phyloP scores from a whole-genome alignment of 768 basidiomycete genomes.

The Agaricus bisporus region DNA sequence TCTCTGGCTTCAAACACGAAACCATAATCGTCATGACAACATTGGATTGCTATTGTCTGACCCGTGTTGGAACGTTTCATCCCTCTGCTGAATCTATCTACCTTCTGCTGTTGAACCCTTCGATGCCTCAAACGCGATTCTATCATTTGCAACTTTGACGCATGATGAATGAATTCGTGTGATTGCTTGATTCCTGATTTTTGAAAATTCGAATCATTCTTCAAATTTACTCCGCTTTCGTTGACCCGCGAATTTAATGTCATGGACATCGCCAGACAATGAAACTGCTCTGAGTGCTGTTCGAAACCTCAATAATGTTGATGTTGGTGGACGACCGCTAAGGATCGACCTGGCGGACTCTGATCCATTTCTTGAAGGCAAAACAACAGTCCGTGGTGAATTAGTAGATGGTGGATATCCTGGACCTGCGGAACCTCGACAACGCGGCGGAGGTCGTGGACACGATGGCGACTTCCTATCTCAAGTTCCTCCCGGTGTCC shows the following conservation, averaged over 20 bases:
- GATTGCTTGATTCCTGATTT: conserved; percentile 1
- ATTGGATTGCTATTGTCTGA: conserved; percentile 5
- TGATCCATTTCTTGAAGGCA: conserved; percentile 86
- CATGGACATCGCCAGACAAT: conserved; percentile 56
- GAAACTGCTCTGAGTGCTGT: conserved; percentile 95
- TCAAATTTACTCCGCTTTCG: conserved; percentile 9
- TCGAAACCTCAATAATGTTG: conserved; percentile 89
- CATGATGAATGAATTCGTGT: conserved; percentile 4
- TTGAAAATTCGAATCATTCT: background rate
- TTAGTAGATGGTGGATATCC: conserved; percentile 63
- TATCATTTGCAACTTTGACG: background rate
- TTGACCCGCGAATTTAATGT: conserved; percentile 7
- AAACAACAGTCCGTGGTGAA: conserved; percentile 83
- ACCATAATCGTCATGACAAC: background rate
- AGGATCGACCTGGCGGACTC: conserved; percentile 94
- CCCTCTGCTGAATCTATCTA: background rate
- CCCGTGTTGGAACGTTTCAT: conserved; percentile 2
- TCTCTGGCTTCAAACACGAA: background rate
- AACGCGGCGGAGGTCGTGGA: conserved; percentile 43
- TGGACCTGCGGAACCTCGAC: conserved; percentile 46
- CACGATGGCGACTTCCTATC: conserved; percentile 49
- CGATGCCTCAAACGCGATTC: background rate
- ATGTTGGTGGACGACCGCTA: conserved; percentile 87
- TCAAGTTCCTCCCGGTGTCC: conserved; percentile 69
- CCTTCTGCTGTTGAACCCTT: conserved; percentile 5